Base-by-base conservation (phyloP, 768 basidiomycete species). In the Mrakia gelida region DNA sequence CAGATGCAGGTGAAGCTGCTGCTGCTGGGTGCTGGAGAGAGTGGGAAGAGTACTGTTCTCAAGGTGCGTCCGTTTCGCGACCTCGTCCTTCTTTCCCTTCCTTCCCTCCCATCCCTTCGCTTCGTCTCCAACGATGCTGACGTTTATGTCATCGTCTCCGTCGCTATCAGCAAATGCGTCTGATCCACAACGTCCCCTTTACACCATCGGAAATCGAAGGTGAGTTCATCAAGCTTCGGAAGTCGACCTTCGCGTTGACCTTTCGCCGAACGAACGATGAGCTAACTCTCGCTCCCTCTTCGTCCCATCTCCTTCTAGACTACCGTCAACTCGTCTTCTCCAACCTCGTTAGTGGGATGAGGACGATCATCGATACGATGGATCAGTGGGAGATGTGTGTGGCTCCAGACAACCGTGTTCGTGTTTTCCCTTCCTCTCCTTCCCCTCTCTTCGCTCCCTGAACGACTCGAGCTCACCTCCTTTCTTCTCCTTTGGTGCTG, bases 101-200 rank as follows among this genome's bases (percentile, higher is more conserved):
- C 67, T 18, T 43, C 54, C 56, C 43, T 32, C n/a, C 61, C 62
- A 75, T 81, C 45, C 21, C 43, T 32, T 8, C 3, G 26, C 63
- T 38, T 38, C 7, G 67, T 81, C 34, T 61, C 30, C 49, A 30
- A 7, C 13, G 18, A 34, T 65, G 21, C 34, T 11, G 8, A 18
- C 63, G 56, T 15, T 38, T 1, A 52, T 18, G 16, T 52, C 18
- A 1, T 21, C 18, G 18, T 5, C 18, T 5, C 21, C 11, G 49
- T 16, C 2, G 2, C 18, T 3, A 52, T 21, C 28, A 95, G 92
- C 95, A 98, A 91, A 98, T 98, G 95, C 91, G 95, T 56, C 87
- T 97, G 56, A 97, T 99, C 71, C 95, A 98, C 85, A 89, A 90
- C 78, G 87, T 93, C 1, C 91, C 92, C 0, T 99, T 97, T 85